These are phyloP conservation scores for Fusarium napiforme DNA, from an alignment of 2,329 filamentous ascomycete species.

Conservation along the genomic window DNA sequence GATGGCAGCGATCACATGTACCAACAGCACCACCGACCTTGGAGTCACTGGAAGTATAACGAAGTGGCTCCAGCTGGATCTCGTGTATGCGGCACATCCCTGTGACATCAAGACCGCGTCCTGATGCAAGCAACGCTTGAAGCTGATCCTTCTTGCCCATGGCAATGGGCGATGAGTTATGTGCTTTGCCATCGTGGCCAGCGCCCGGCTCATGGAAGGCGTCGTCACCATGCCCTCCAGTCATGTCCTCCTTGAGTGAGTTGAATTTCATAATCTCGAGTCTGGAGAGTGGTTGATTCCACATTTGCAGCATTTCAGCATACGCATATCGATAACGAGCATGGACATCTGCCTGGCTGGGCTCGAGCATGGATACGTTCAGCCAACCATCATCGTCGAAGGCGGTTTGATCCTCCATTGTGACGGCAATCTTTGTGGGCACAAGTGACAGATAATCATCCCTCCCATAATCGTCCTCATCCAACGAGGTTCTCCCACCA, in stretches of 20 bases:
- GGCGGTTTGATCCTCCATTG: constrained; percentile 69
- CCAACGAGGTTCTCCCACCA: constrained; percentile 62
- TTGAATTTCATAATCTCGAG: constrained; percentile 78
- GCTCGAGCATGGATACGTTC: constrained; percentile 66
- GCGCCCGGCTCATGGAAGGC: constrained; percentile 52
- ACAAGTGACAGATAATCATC: constrained; percentile 61
- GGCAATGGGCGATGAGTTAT: constrained; percentile 62
- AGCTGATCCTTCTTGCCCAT: constrained; percentile 67
- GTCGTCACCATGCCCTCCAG: constrained; percentile 43
- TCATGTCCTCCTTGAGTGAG: constrained; percentile 63
- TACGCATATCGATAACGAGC: constrained; percentile 73
- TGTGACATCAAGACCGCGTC: constrained; percentile 69
- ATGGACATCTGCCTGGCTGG: constrained; percentile 60
- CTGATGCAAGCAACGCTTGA: constrained; percentile 61
- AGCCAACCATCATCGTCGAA: constrained; percentile 78
- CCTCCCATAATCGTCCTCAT: constrained; percentile 63
- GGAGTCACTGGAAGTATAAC: constrained; percentile 56
- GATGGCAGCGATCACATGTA: constrained; percentile 63
- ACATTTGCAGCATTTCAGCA: constrained; percentile 75
- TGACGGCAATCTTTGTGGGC: constrained; percentile 63
- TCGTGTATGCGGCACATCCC: constrained; percentile 73
- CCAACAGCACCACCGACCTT: constrained; percentile 60
- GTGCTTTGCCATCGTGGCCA: constrained; percentile 52
- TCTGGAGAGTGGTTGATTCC: constrained; percentile 70
- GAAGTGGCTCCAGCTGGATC: constrained; percentile 68